Base-by-base conservation (phyloP, 192 early-diverging fungal genomes). In the Dissophora globulifera region DNA sequence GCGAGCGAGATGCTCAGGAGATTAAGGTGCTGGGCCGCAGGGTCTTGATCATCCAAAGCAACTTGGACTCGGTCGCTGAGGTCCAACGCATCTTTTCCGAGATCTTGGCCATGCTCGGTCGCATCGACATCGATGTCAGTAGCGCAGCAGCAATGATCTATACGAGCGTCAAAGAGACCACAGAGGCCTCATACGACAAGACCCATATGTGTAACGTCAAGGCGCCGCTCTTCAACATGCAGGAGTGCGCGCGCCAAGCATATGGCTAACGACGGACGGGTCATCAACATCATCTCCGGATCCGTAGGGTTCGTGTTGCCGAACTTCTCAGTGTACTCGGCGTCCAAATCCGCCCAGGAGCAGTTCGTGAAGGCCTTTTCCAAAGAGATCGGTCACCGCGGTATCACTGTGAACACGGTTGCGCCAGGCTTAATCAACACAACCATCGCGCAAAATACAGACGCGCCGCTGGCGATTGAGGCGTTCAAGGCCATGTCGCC, bases 91-190 rank as follows among this genome's bases (percentile, higher is more conserved):
- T 75, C 25, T 76, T 80, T 59, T 46, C 50, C 13, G 43, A 80
- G 48, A 69, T 80, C 35, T 23, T 65, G 25, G 7, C 54, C 6
- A 38, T 41, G 2, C 63, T 81, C 32, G 65, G 65, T 4, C 70
- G 56, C 47, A 41, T 81, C n/a, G 79, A 81, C 53, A 81, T 81
- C 38, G 69, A 78, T 32, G 58, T 81, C 47, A 78, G 68, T 59
- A 81, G 78, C 19, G 79, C 79, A 1, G 80, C 65, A 11, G 46
- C 59, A n/a, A 64, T 69, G 0, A 50, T 74, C 60, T 62, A 64
- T 52, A 78, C 66, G 30, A 41, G 65, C 48, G 50, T 82, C 20
- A 46, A 50, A 0, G 29, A 82, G 27, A 78, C 60, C 40, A 46
- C 70, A 1, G 76, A 79, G 25, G 58, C 47, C 4, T 78, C 80